A percentile compares a stretch with the other conserved stretches of the same genome.
These are phyloP conservation scores for Phytophthora melonis DNA, from an alignment of 352 stramenopile species.

Conservation along the genomic window DNA sequence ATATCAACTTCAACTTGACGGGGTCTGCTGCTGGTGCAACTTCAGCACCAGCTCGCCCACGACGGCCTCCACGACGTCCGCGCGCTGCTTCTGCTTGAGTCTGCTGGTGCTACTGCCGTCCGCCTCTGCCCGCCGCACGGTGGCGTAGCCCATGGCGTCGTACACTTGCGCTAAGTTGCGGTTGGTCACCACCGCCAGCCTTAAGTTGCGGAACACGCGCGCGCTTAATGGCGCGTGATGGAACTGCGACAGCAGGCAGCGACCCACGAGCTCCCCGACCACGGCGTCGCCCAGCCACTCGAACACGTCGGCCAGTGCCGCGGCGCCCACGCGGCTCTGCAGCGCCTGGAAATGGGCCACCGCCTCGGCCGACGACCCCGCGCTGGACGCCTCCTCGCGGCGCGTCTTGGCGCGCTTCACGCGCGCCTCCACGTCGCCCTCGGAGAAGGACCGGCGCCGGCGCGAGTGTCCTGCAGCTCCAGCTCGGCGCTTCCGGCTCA, in stretches of 20 bases:
- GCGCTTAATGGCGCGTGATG: constrained; percentile 60
- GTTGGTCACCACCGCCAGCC: constrained; percentile 72
- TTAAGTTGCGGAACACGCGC: constrained; percentile 73
- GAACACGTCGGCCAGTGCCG: constrained; percentile 60
- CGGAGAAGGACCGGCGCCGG: constrained; percentile 21
- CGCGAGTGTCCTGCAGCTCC: neutral
- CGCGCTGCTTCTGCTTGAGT: constrained; percentile 54
- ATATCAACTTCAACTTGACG: neutral
- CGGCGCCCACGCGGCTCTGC: constrained; percentile 13
- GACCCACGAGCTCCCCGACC: constrained; percentile 73
- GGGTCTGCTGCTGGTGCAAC: constrained; percentile 32
- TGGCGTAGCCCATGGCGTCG: constrained; percentile 70
- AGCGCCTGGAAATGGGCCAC: constrained; percentile 57
- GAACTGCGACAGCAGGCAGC: constrained; percentile 76
- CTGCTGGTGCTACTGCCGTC: neutral
- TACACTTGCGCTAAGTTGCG: constrained; percentile 74
- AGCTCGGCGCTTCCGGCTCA: constrained; percentile 25
- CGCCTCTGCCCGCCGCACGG: neutral
- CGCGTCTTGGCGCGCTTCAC: constrained; percentile 20
- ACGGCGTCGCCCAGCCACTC: constrained; percentile 85
- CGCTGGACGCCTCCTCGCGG: neutral
- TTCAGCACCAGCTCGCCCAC: constrained; percentile 72
- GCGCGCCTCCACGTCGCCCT: constrained; percentile 7
- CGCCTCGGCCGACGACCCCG: constrained; percentile 2
- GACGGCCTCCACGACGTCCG: constrained; percentile 74